Base-by-base conservation (phyloP, 192 early-diverging fungal genomes). In the Phlyctochytrium bullatum region DNA sequence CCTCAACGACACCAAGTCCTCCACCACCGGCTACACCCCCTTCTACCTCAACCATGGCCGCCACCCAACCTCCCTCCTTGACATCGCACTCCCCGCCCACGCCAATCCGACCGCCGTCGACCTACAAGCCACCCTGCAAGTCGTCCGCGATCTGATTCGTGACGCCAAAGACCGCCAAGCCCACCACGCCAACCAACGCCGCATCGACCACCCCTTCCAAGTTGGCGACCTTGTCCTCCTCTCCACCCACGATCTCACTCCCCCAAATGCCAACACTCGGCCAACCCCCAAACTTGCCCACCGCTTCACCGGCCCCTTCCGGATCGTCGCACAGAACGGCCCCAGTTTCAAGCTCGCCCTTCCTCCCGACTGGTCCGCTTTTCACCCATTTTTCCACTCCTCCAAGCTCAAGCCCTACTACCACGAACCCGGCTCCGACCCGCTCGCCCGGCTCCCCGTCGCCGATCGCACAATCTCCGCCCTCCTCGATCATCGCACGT, bases 1-100 rank as follows among this genome's bases (percentile, higher is more conserved):
- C 0, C 86, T 83, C 73, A 89, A 87, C 60, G 78, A 85, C 64
- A 51, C 81, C 0, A 16, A 34, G 17, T 56, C 73, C 24, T 30
- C 65, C 1, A 60, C 67, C 0, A 80, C 68, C 14, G 60, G 66
- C 4, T 28, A 32, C 12, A 61, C 80, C 4, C 75, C 75, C 24
- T 76, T 79, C 60, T 77, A 59, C 59, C 34, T 60, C 3, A 52
- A 31, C 29, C 17, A 58, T 27, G 65, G 74, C 27, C 57, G 29
- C 29, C 57, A 76, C 47, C 73, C 59, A 23, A 27, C 34, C n/a
- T n/a, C n/a, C n/a, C n/a, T n/a, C n/a, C n/a, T n/a, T n/a, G n/a
- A n/a, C n/a, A n/a, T n/a, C n/a, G n/a, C n/a, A n/a, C n/a, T n/a
- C n/a, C n/a, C n/a, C n/a, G n/a, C n/a, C n/a, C n/a, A n/a, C n/a